These are phyloP conservation scores for Cyclocybe cylindracea DNA, from an alignment of 768 basidiomycete species.

Conservation along the genomic window DNA sequence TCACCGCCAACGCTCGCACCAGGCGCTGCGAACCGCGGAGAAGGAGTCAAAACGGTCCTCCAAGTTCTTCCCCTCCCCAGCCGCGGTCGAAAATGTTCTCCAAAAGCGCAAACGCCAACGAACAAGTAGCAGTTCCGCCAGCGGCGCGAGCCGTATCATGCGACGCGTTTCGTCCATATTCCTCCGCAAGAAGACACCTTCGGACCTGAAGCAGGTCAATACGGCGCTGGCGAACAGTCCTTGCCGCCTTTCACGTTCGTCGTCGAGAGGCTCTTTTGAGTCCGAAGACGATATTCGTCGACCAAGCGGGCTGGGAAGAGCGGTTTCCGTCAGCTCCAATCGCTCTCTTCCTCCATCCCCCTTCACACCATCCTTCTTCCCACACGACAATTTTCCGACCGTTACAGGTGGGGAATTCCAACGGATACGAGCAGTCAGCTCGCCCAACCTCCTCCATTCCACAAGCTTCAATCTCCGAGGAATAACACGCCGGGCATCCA, in stretches of 20 bases:
- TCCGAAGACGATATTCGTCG: conserved; percentile 45
- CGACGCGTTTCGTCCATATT: conserved; percentile 33
- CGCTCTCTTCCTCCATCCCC: conserved; percentile 38
- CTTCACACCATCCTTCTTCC: conserved; percentile 19
- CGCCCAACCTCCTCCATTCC: conserved; percentile 36
- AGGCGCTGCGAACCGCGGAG: conserved; percentile 6
- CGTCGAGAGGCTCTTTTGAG: conserved; percentile 15
- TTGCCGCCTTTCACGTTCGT: conserved; percentile 10
- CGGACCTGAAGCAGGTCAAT: conserved; percentile 17
- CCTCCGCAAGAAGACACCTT: conserved; percentile 15
- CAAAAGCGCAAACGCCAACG: conserved; percentile 9
- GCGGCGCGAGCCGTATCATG: conserved; percentile 22
- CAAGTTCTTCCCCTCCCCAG: conserved; percentile 7
- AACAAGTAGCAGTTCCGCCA: conserved; percentile 10
- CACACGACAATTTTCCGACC: conserved; percentile 6
- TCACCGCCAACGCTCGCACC: conserved; percentile 14
- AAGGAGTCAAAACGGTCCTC: conserved; percentile 5
- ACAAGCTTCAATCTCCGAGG: conserved; percentile 19
- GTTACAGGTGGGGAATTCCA: conserved; percentile 7
- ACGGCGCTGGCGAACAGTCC: conserved; percentile 10
- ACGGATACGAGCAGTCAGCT: conserved; percentile 34
- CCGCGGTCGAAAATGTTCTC: conserved; percentile 26
- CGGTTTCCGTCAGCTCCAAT: conserved; percentile 35
- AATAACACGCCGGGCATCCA: conserved; percentile 18
- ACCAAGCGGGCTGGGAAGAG: conserved; percentile 46